A percentile compares a stretch with the other conserved stretches of the same genome.
phyloP scores from a whole-genome alignment of 768 basidiomycete genomes.

The Boletus tylopilopsis region DNA sequence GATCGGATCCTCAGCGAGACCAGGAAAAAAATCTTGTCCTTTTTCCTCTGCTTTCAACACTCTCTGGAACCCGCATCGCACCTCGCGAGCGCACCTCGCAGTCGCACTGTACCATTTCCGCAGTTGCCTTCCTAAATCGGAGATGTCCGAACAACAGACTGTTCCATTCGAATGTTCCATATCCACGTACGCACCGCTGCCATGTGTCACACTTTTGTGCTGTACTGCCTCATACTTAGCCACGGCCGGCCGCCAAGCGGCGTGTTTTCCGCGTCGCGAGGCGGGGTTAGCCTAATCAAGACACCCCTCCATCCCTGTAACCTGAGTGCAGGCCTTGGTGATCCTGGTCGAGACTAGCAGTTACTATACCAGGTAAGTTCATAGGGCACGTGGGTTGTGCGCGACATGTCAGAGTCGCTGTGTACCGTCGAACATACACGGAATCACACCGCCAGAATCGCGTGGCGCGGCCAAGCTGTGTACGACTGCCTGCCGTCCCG shows the following conservation, averaged over 20 bases:
- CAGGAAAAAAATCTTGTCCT: not conserved
- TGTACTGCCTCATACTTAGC: slow-evolving; percentile 13
- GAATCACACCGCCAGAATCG: no score
- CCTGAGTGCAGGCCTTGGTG: no score
- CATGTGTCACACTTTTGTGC: not conserved
- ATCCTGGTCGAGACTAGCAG: no score
- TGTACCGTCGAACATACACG: no score
- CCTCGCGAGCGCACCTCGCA: not conserved
- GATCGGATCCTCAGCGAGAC: not conserved
- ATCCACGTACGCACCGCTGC: slow-evolving; percentile 11
- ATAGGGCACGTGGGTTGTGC: no score
- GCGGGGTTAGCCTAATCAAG: no score
- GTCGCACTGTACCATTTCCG: not conserved
- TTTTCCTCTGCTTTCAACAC: not conserved
- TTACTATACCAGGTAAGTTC: slow-evolving; percentile 2
- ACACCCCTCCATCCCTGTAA: no score
- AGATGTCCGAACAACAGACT: slow-evolving; percentile 10
- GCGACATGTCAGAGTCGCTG: no score
- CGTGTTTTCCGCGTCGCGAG: no score
- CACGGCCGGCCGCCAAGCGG: not conserved
- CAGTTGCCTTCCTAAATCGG: slow-evolving; percentile 3
- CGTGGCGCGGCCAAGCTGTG: no score
- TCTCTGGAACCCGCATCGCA: not conserved
- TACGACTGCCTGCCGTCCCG: no score
- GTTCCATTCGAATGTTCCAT: slow-evolving; percentile 29